These are phyloP conservation scores for Penicillium sp. DNA, from an alignment of 2,329 filamentous ascomycete genomes.

Conservation along the genomic window DNA sequence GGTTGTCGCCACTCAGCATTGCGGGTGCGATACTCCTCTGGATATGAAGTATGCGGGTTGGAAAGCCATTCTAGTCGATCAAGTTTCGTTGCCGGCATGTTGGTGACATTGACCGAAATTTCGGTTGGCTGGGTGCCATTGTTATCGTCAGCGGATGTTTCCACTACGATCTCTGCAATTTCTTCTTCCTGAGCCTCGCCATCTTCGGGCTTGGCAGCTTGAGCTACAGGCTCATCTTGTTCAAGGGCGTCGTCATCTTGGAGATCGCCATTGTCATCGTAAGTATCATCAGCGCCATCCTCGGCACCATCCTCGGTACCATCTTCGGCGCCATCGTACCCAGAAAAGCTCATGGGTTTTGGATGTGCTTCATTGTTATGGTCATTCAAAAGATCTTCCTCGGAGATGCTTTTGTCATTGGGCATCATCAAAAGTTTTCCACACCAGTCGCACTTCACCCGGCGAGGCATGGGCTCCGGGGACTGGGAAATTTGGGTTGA, in stretches of 20 bases:
- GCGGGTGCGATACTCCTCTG: constrained; percentile 20
- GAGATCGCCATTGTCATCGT: constrained; percentile 18
- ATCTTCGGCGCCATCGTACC: constrained; percentile 22
- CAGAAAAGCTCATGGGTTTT: constrained; percentile 27
- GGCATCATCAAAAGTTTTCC: constrained; percentile 34
- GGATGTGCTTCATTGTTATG: constrained; percentile 39
- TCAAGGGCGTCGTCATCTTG: constrained; percentile 22
- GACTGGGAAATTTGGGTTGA: constrained; percentile 39
- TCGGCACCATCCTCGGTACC: constrained; percentile 20
- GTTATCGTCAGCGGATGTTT: not conserved
- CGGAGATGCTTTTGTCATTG: constrained; percentile 24
- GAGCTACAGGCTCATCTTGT: constrained; percentile 7
- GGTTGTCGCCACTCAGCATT: constrained; percentile 16
- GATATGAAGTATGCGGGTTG: constrained; percentile 19
- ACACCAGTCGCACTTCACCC: constrained; percentile 40
- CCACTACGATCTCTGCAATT: constrained; percentile 22
- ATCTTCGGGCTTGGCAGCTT: constrained; percentile 12
- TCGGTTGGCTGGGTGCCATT: constrained; percentile 2
- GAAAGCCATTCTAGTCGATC: constrained; percentile 22
- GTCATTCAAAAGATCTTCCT: constrained; percentile 32
- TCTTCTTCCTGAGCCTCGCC: constrained; percentile 14
- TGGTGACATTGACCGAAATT: constrained; percentile 1
- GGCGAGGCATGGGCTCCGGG: constrained; percentile 28
- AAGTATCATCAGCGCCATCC: constrained; percentile 17
- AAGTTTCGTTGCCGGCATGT: not conserved